These are phyloP conservation scores for Wickerhamiella allomyrinae DNA, from an alignment of 805 yeast genomes.

Conservation along the genomic window DNA sequence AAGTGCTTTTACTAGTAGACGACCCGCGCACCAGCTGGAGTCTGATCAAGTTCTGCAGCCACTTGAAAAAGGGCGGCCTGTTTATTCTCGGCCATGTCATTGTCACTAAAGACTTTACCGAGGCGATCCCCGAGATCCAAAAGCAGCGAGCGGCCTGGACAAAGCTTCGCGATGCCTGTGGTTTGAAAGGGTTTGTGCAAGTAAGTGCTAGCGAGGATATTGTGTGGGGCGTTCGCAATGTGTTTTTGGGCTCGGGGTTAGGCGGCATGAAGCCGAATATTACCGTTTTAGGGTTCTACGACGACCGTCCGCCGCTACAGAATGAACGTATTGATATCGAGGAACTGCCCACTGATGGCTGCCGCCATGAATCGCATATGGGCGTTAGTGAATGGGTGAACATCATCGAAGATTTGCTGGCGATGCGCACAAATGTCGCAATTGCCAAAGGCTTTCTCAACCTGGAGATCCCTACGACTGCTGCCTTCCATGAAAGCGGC, in stretches of 20 bases:
- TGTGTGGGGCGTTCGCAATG: conserved; percentile 92
- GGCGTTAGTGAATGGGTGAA: conserved; percentile 79
- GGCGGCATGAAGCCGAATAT: conserved; percentile 98
- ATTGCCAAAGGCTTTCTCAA: conserved; percentile 76
- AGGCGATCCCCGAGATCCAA: conserved; percentile 51
- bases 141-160: conserved; percentile 73
- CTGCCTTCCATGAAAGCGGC: conserved; percentile 19
- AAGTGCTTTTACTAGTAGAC: conserved; percentile 72
- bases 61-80: conserved; percentile 87
- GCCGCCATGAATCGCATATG: conserved; percentile 56
- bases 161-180: conserved; percentile 59
- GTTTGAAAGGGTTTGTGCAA: conserved; percentile 88
- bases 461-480: conserved; percentile 42
- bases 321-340: conserved; percentile 25
- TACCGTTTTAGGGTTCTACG: conserved; percentile 81
- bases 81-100: conserved; percentile 88
- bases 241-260: conserved; percentile 83
- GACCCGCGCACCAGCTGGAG: conserved; percentile 90
- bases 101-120: conserved; percentile 46
- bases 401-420: conserved; percentile 73
- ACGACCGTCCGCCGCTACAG: conserved; percentile 23
- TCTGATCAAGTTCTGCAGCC: conserved; percentile 81
- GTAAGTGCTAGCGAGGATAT: conserved; percentile 74
- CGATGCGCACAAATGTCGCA: conserved; percentile 84
- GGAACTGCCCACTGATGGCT: conserved; percentile 61